Evolutionary conservation across 495 filamentous ascomycete genomes (phyloP), one percentile per base, ranked within the genome.

Genomic region (Penicillium tannophilum): DNA sequence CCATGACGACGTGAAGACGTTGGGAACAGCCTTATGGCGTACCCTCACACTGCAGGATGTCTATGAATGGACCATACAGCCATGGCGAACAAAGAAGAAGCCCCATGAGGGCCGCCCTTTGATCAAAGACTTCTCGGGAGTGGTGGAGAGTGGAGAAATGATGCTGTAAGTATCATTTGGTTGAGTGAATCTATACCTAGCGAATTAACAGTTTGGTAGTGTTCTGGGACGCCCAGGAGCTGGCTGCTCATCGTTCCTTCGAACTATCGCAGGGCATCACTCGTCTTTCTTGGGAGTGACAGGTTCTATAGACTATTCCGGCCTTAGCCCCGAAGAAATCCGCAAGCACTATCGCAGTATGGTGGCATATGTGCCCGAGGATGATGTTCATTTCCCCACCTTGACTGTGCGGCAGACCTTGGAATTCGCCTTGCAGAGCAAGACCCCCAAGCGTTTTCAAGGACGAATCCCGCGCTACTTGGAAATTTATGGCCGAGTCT

Each of bases 171-270:
- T 71, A 17, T 26, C 17, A 45, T 9, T 24, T 30, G 10, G 5
- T 41, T 12, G 12, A 44, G 3, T 44, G 4, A 44, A 19, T 45
- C n/a, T 23, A 20, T 20, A 45, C 0, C n/a, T 9, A 17, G 20
- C 20, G 20, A 23, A 30, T 49, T 31, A 16, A 49, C 9, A 31
- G 12, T 10, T 49, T 49, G 43, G 6, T 24, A 45, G 43, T 17
- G 93, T 97, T 11, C 79, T 97, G 20, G 92, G 93, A 11, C 83
- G 89, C 53, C 92, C 92, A 0, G 93, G 92, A 1, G 87, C 86
- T 10, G 92, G 92, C 35, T 97, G 92, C 68, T 92, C 92, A 0
- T 91, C 91, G 0, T 93, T 96, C 63, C 76, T 97, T 19, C 95
- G 94, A 70, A 83, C 86, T 17, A 88, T 97, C 58, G 84, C 88